phyloP scores from a whole-genome alignment of 106 monocot genomes.

The Phalaenopsis aphrodite region DNA sequence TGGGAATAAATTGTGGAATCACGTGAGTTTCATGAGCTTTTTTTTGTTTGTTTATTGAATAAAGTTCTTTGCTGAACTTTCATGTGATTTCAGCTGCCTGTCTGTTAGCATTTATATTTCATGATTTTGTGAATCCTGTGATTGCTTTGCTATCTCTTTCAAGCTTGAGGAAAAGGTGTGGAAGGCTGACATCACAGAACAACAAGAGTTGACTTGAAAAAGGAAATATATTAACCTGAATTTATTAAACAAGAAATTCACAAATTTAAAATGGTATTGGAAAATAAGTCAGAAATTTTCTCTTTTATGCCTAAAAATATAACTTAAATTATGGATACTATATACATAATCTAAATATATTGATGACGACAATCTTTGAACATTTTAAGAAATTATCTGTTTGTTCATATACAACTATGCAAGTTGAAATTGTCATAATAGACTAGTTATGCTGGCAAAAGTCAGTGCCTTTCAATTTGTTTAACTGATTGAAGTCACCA shows the following conservation, averaged over 20 bases:
- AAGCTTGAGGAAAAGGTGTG: conserved; percentile 2
- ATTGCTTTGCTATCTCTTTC: too few relatives aligned
- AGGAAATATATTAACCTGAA: too few relatives aligned
- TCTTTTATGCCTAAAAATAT: background rate
- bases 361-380: too few relatives aligned
- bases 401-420: background rate
- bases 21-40: background rate
- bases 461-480: background rate
- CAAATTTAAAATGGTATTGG: background rate
- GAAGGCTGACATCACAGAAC: background rate
- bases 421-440: background rate
- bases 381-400: too few relatives aligned
- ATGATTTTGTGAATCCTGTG: background rate
- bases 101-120: conserved; percentile 9
- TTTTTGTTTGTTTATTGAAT: conserved; percentile 10
- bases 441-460: background rate
- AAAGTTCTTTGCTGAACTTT: conserved; percentile 24
- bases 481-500: background rate
- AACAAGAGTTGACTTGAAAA: too few relatives aligned
- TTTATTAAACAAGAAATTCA: too few relatives aligned
- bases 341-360: background rate
- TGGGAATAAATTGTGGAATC: background rate
- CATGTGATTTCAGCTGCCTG: conserved; percentile 42
- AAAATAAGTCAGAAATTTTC: background rate
- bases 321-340: background rate